Evolutionary conservation across 192 early-diverging fungal genomes (phyloP).

Genomic region (Gorgonomyces haynaldii): DNA sequence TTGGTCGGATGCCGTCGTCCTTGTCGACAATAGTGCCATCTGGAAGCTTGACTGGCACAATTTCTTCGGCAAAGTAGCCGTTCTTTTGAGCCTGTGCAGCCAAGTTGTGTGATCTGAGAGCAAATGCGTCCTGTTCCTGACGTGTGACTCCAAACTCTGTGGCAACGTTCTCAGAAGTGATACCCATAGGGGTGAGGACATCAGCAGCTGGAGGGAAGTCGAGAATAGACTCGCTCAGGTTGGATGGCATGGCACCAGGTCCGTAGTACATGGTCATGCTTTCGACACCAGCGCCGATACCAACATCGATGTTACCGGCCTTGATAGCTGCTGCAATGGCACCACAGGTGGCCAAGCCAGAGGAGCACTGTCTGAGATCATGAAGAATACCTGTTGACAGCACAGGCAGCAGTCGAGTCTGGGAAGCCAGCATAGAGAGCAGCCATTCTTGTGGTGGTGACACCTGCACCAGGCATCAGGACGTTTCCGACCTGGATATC

Average conservation of each 20-base stretch:
- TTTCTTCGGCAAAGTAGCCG: conserved; percentile 85
- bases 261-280: conserved; percentile 88
- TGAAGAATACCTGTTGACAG: too few relatives aligned
- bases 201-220: conserved; percentile 62
- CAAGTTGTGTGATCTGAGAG: conserved; percentile 70
- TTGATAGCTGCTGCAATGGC: conserved; percentile 81
- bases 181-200: conserved; percentile 57
- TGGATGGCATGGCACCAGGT: conserved; percentile 60
- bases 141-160: conserved; percentile 74
- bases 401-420: conserved; percentile 62
- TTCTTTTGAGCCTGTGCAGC: conserved; percentile 80
- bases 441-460: conserved; percentile 82
- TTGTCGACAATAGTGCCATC: conserved; percentile 70
- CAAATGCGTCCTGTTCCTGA: conserved; percentile 82
- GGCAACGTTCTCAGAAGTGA: conserved; percentile 96
- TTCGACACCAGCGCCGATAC: conserved; percentile 90
- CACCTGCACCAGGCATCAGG: conserved; percentile 76
- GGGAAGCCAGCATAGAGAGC: conserved; percentile 84
- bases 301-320: conserved; percentile 78
- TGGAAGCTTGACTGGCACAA: conserved; percentile 71
- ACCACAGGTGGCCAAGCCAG: conserved; percentile 79
- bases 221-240: conserved; percentile 64
- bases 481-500: conserved; percentile 95
- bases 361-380: conserved; percentile 93
- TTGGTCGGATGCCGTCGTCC: conserved; percentile 88